These are phyloP conservation scores for Manihot esculenta DNA, from an alignment of 441 rosid species.

Conservation along the genomic window DNA sequence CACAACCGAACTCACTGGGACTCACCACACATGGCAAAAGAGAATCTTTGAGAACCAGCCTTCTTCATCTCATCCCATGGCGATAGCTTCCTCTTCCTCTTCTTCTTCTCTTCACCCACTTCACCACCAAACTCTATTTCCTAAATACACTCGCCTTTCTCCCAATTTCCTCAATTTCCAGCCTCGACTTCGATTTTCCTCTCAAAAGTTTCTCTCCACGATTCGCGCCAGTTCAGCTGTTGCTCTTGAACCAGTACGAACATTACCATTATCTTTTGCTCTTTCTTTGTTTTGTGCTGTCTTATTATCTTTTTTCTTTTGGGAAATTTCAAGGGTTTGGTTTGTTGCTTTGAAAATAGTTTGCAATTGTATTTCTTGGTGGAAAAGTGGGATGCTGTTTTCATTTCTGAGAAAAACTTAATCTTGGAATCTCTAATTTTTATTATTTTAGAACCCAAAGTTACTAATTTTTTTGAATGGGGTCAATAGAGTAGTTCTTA, in stretches of 20 bases:
- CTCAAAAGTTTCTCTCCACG: slow-evolving; percentile 32
- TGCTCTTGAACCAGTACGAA: slow-evolving; percentile 40
- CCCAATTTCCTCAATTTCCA: slow-evolving; percentile 25
- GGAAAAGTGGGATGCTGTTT: neutral
- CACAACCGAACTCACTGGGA: no score
- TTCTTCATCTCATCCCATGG: slow-evolving; percentile 27
- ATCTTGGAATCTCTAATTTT: neutral
- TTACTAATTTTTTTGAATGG: neutral
- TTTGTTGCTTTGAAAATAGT: neutral
- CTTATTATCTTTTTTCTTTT: neutral
- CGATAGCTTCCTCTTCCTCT: slow-evolving; percentile 48
- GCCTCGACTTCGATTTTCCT: slow-evolving; percentile 40
- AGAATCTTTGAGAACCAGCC: neutral
- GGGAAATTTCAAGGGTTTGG: neutral
- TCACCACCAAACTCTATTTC: slow-evolving; percentile 37
- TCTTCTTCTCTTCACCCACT: slow-evolving; percentile 37
- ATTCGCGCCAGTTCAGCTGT: slow-evolving; percentile 40
- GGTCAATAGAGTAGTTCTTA: neutral
- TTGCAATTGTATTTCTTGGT: neutral
- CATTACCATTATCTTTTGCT: neutral
- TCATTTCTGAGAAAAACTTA: neutral
- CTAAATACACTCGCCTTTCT: slow-evolving; percentile 38
- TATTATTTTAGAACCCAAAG: neutral
- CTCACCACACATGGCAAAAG: no score
- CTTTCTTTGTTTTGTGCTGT: neutral